Conservation (phyloP, 225 moss, liverwort and hornwort species). For the Anthoceros angustus region DNA sequence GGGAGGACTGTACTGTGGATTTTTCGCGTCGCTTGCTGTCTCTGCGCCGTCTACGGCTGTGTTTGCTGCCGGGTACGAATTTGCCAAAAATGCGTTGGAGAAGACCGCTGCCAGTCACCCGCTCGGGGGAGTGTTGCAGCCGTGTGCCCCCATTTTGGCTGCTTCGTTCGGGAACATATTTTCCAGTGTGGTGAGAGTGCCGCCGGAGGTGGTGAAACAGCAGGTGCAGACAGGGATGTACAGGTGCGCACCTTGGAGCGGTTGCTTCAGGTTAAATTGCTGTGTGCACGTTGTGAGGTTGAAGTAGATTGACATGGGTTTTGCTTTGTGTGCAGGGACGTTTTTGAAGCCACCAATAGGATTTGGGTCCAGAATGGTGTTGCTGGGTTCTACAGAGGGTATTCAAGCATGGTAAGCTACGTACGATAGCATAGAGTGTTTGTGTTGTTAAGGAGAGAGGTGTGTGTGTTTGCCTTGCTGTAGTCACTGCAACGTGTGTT, state of each 20-base stretch:
- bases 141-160: constrained; percentile 45
- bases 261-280: neutral
- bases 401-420: constrained; percentile 29
- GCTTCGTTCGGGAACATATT: constrained; percentile 41
- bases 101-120: constrained; percentile 19
- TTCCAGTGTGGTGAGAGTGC: constrained; percentile 53
- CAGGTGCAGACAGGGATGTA: constrained; percentile 57
- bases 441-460: neutral
- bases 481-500: neutral
- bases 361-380: constrained; percentile 37
- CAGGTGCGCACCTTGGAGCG: constrained; percentile 13
- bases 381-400: constrained; percentile 50
- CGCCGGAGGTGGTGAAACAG: constrained; percentile 69
- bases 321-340: constrained; percentile 19
- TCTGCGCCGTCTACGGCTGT: constrained; percentile 64
- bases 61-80: constrained; percentile 57
- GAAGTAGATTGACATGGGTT: neutral
- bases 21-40: constrained; percentile 52
- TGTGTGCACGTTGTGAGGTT: neutral
- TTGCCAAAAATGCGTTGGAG: constrained; percentile 43
- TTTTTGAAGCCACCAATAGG: constrained; percentile 32
- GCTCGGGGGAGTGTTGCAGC: constrained; percentile 14
- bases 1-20: constrained; percentile 42
- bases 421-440: neutral
- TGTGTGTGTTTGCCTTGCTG: neutral